Evolutionary conservation across 495 filamentous ascomycete species (phyloP).

Genomic region (Tuber magnatum): DNA sequence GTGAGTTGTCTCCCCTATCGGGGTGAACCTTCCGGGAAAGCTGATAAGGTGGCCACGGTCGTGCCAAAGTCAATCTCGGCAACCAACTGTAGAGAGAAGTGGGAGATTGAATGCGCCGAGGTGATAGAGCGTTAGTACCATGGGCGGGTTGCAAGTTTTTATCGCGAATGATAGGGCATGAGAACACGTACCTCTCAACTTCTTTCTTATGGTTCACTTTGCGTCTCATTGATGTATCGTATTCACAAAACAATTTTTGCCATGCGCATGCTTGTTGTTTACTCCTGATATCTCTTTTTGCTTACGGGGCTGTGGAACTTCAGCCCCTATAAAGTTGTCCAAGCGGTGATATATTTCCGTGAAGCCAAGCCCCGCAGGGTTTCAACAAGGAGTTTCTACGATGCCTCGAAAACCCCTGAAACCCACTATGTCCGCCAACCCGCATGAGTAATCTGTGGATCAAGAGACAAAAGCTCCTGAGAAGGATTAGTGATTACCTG

Average conservation of each 20-base stretch:
- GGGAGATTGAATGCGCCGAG: neutral
- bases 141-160: neutral
- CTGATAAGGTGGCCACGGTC: neutral
- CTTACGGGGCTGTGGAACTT: neutral
- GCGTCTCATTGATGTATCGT: neutral
- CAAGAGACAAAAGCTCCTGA: neutral
- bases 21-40: neutral
- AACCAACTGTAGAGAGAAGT: slow-evolving; percentile 29
- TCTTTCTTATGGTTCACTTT: neutral
- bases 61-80: slow-evolving; percentile 37
- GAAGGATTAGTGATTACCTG: neutral
- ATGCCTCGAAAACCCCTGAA: neutral
- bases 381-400: neutral
- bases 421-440: neutral
- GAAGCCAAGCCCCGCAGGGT: neutral
- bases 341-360: neutral
- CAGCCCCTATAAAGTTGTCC: neutral
- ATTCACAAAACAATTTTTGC: neutral
- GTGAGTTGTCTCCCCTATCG: slow-evolving; percentile 32
- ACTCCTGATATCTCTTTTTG: neutral
- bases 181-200: neutral
- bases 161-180: neutral
- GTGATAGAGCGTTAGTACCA: neutral
- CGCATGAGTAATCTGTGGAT: neutral
- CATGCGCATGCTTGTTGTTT: neutral